Base-by-base conservation (phyloP, 2,329 filamentous ascomycete species). In the Nemania abortiva region DNA sequence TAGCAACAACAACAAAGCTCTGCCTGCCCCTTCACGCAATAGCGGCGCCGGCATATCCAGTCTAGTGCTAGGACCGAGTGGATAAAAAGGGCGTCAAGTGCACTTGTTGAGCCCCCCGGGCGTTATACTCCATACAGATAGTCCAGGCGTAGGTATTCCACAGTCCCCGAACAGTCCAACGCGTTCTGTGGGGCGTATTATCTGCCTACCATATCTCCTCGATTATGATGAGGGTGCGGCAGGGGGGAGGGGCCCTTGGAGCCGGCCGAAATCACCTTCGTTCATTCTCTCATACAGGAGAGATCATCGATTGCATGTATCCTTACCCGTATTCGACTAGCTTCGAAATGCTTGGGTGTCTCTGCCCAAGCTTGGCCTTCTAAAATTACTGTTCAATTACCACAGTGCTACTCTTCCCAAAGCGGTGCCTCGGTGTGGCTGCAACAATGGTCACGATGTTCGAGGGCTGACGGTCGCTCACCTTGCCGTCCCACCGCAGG, bases 281-380 rank as follows among this genome's bases (percentile, higher is more conserved):
- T 34, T 27, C 27, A 9, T 59, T 53, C 59, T 52, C 57, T 57
- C 18, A 29, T 42, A 62, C 15, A 58, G 50, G 47, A 29, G 55
- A 55, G 61, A 61, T 68, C 66, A 53, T 52, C 52, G 50, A 64
- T 60, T 52, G 34, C 27, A 50, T 37, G 34, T 34, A 45, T 37
- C n/a, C 34, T 65, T 64, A 61, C 62, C 62, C 62, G 27, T 56
- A 50, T 50, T 42, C n/a, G 45, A 42, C 57, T 65, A 69, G 66
- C 24, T 39, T 4, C 10, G 1, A 62, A 34, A 24, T 27, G 57
- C 11, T 22, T 9, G 20, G 39, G 31, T 52, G 13, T 49, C 39
- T 56, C 9, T 47, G 31, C 20, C 27, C 52, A 54, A 55, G n/a
- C 42, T 56, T 57, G 62, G 37, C 57, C 34, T 13, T 49, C 34